Conservation (phyloP, 345 rosid genomes). For the Hirschfeldia incana region DNA sequence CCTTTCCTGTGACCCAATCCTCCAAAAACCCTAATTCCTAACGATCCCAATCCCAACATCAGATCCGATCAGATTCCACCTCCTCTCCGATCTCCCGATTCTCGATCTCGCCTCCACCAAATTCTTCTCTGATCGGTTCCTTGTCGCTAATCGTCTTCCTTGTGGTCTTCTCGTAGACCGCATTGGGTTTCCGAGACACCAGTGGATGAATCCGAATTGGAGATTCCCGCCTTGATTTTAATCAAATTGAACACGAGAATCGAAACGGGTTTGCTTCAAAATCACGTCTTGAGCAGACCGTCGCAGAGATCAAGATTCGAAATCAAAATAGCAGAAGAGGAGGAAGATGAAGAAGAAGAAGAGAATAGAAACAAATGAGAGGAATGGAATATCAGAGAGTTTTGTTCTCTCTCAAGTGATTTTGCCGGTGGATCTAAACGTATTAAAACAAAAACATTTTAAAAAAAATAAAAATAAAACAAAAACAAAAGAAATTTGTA, state of each 20-base stretch:
- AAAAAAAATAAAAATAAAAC: not conserved
- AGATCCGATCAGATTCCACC: conserved; percentile 52
- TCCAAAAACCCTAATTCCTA: conserved; percentile 35
- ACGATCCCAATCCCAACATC: conserved; percentile 66
- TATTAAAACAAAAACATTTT: not conserved
- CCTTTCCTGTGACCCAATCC: conserved; percentile 34
- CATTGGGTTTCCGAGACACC: conserved; percentile 55
- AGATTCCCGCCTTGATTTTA: conserved; percentile 39
- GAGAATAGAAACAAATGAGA: conserved; percentile 6
- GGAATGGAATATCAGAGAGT: conserved; percentile 14
- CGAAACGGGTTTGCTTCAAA: conserved; percentile 21
- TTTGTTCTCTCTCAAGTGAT: conserved; percentile 28
- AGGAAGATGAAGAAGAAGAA: conserved; percentile 14
- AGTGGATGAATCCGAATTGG: conserved; percentile 2
- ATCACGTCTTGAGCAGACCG: conserved; percentile 19
- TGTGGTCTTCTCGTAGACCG: conserved; percentile 57
- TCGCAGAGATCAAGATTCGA: conserved; percentile 30
- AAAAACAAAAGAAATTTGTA: not conserved
- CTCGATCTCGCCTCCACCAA: conserved; percentile 30
- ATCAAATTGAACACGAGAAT: conserved; percentile 23
- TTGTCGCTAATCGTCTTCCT: conserved; percentile 16
- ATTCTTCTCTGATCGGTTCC: conserved; percentile 16
- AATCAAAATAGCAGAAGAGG: conserved; percentile 25
- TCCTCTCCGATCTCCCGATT: conserved; percentile 35
- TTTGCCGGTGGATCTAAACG: conserved; percentile 43